phyloP scores from a whole-genome alignment of 257 asterid species.

The Penstemon newberryi region DNA sequence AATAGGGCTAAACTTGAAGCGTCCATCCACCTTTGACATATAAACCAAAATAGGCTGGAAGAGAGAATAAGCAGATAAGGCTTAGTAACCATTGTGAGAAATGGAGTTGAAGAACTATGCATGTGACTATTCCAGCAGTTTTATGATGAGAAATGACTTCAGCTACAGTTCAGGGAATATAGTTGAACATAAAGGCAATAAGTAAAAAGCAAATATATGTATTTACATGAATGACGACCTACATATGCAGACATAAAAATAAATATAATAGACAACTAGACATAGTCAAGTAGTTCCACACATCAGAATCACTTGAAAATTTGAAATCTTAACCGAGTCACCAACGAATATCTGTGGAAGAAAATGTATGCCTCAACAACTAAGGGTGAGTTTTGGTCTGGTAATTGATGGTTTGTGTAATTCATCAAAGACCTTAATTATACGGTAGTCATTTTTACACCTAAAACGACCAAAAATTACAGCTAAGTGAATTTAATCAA shows the following conservation, averaged over 20 bases:
- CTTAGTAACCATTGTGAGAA: slow-evolving; percentile 24
- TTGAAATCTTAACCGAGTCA: neutral
- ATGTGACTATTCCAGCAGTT: slow-evolving; percentile 3
- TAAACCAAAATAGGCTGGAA: slow-evolving; percentile 87
- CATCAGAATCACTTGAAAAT: neutral
- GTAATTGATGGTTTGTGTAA: neutral
- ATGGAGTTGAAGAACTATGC: slow-evolving; percentile 13
- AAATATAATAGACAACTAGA: neutral
- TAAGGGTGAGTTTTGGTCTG: neutral
- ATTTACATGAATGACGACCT: slow-evolving; percentile 7
- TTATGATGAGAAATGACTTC: slow-evolving; percentile 2
- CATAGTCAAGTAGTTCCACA: slow-evolving; percentile 3
- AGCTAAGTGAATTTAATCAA: no score
- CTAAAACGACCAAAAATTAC: no score
- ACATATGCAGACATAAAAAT: neutral
- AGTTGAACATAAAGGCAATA: neutral
- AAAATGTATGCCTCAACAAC: neutral
- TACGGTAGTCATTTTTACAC: neutral
- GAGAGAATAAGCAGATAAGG: slow-evolving; percentile 25
- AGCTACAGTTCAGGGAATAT: neutral
- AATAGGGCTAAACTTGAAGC: slow-evolving; percentile 88
- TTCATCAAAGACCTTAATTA: neutral
- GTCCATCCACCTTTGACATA: slow-evolving; percentile 98
- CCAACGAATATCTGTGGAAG: neutral
- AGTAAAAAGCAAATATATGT: neutral